Conservation (phyloP, 352 stramenopile genomes). For the Halophytophthora batemanensis region DNA sequence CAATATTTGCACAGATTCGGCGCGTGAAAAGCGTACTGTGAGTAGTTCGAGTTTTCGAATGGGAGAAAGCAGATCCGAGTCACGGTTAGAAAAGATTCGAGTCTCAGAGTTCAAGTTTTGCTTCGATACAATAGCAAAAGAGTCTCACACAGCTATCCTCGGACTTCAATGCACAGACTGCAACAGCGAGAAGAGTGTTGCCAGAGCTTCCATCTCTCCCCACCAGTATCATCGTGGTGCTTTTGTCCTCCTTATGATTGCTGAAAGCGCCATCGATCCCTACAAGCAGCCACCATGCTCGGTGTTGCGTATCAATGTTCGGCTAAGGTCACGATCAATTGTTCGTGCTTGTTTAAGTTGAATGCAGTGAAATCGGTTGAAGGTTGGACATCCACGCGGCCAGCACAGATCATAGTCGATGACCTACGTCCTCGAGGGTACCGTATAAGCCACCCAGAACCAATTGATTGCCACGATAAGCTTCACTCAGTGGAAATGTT, state of each 20-base stretch:
- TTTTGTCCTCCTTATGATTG: conserved; percentile 7
- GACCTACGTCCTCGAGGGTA: conserved; percentile 6
- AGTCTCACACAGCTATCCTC: conserved; percentile 13
- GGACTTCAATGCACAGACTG: conserved; percentile 4
- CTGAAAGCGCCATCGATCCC: conserved; percentile 13
- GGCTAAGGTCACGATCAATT: conserved; percentile 13
- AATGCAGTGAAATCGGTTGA: conserved; percentile 2
- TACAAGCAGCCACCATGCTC: too few relatives aligned
- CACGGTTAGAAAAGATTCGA: conserved; percentile 12
- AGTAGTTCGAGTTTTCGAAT: not conserved
- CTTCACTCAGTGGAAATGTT: not conserved
- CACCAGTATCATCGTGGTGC: conserved; percentile 8
- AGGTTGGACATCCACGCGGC: conserved; percentile 4
- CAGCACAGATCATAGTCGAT: conserved; percentile 3
- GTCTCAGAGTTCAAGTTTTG: conserved; percentile 3
- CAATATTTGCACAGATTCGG: conserved; percentile 12
- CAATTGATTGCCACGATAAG: conserved; percentile 6
- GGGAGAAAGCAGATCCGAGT: conserved; percentile 1
- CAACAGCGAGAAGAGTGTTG: conserved; percentile 12
- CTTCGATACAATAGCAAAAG: not conserved
- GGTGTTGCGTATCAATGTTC: conserved; percentile 8
- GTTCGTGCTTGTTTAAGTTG: conserved; percentile 7
- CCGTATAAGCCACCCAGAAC: conserved; percentile 11
- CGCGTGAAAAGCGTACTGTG: conserved; percentile 12
- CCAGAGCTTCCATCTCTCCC: conserved; percentile 8